These are phyloP conservation scores for Vaccinium macrocarpon DNA, from an alignment of 148 eudicot species.

Conservation along the genomic window DNA sequence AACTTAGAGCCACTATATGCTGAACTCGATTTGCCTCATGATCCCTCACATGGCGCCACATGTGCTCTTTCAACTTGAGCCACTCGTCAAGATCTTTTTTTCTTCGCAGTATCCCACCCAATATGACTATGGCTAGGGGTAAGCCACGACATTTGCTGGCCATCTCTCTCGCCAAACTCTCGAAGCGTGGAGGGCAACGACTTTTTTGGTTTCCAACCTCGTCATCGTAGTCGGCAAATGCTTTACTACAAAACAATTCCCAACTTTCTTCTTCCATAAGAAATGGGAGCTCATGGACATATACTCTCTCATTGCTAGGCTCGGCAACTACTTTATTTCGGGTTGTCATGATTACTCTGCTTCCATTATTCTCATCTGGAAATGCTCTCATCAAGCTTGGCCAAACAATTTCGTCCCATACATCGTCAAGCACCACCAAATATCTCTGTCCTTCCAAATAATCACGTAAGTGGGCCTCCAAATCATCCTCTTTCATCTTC, in stretches of 20 bases:
- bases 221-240: not conserved
- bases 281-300: not conserved
- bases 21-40: not conserved
- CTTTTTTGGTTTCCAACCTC: no score
- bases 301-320: not conserved
- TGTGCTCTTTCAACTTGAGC: not conserved
- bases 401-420: constrained; percentile 9
- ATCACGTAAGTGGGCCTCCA: not conserved
- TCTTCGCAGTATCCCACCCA: constrained; percentile 12
- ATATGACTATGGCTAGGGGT: constrained; percentile 13
- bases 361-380: not conserved
- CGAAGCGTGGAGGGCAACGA: not conserved
- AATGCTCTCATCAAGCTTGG: constrained; percentile 8
- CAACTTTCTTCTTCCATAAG: not conserved
- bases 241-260: constrained; percentile 11
- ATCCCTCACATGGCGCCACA: constrained; percentile 3
- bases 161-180: constrained; percentile 6
- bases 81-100: not conserved
- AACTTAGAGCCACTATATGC: not conserved
- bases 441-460: not conserved
- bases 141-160: constrained; percentile 9
- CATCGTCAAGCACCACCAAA: constrained; percentile 17
- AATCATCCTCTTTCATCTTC: not conserved
- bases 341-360: constrained; percentile 9
- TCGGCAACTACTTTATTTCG: not conserved